Evolutionary conservation across 768 basidiomycete genomes (phyloP), one percentile per base, ranked within the genome.

Genomic region (Erythrobasidium yunnanense): DNA sequence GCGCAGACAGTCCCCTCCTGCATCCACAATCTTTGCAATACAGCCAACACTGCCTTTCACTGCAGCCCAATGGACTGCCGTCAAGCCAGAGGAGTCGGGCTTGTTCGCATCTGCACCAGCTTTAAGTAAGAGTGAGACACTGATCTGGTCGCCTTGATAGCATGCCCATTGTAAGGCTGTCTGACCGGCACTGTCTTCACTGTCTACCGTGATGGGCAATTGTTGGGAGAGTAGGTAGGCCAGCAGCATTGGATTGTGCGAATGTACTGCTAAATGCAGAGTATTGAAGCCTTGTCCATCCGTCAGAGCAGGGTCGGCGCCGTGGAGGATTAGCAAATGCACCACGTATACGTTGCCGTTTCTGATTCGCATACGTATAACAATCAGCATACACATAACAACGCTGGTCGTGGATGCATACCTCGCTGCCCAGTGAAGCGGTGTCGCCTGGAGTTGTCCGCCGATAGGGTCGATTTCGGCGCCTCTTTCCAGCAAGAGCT

Each of bases 161-260:
- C 90, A 89, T 4, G 95, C 95, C 95, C 95, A 99, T 89, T 96
- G 95, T 54, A 97, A 81, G 0, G 88, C 81, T 0, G 93, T 95
- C 74, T 97, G 95, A 0, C 95, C 95, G 72, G 89, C 87, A 1
- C 85, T 80, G 75, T 99, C 95, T 42, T 85, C 82, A 51, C 86
- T 86, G 74, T 99, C 95, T 66, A 96, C 86, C 46, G 84, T 85
- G 69, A 99, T 83, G 1, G 92, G 91, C n/a, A 67, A 68, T 13
- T 66, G 49, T 75, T 96, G 92, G 74, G 93, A 89, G 4, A 97
- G 81, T 25, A 95, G 80, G 73, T 90, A 92, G 35, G 96, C 79
- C 35, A 99, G 76, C 0, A 95, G 87, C 92, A 96, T 95, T 68
- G 97, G 88, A 8, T 85, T 86, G 1, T 87, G 89, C 0, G 88